A percentile compares a stretch with the other conserved stretches of the same genome.
Conservation (phyloP, 2,329 filamentous ascomycete genomes). For the Daldinia sp. region DNA sequence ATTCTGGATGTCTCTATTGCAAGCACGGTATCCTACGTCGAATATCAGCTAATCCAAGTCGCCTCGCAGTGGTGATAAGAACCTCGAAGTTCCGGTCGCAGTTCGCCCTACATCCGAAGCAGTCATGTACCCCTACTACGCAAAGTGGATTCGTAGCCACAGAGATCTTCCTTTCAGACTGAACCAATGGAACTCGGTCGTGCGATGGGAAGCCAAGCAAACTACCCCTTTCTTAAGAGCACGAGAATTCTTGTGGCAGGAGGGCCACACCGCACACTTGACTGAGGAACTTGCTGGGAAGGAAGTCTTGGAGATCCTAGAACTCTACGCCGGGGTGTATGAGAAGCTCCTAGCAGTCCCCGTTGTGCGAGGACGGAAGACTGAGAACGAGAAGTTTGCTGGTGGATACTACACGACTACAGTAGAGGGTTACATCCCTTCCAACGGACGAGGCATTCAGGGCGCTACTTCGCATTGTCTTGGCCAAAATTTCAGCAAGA, state of each 20-base stretch:
- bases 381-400: constrained; percentile 97
- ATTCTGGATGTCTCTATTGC: background rate
- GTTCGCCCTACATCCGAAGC: constrained; percentile 75
- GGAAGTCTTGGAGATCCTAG: constrained; percentile 92
- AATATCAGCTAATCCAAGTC: constrained; percentile 3
- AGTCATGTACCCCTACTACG: constrained; percentile 43
- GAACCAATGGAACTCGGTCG: constrained; percentile 95
- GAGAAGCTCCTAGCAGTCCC: constrained; percentile 93
- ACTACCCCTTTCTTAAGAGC: constrained; percentile 86
- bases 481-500: constrained; percentile 98
- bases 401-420: constrained; percentile 97
- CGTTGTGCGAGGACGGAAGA: constrained; percentile 90
- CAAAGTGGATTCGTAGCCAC: constrained; percentile 83
- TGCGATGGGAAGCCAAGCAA: constrained; percentile 98
- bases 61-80: constrained; percentile 78
- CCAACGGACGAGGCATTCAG: constrained; percentile 95
- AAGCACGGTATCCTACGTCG: constrained; percentile 7
- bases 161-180: constrained; percentile 91
- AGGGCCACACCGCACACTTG: constrained; percentile 90
- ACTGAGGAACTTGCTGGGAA: constrained; percentile 81
- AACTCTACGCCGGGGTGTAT: constrained; percentile 91
- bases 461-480: constrained; percentile 92
- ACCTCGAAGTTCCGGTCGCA: constrained; percentile 81
- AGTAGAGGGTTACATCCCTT: constrained; percentile 94
- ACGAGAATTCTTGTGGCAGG: constrained; percentile 97